phyloP scores from a whole-genome alignment of 176 grass and related monocot species.

The Triticum urartu region DNA sequence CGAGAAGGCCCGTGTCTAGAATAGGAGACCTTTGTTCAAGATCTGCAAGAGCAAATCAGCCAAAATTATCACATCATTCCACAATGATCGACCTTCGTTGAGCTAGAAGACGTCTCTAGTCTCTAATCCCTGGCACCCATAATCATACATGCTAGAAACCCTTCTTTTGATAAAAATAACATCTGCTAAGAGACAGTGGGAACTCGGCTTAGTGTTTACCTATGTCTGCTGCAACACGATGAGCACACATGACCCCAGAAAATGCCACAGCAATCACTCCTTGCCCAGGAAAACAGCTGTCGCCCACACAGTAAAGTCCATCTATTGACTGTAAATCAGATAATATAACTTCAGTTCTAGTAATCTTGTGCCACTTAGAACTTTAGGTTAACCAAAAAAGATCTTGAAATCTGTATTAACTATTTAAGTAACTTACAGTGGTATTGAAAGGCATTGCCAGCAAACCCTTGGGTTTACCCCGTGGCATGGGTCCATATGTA shows the following conservation, averaged over 20 bases:
- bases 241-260: slow-evolving; percentile 96
- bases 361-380: neutral
- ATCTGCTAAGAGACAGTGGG: neutral
- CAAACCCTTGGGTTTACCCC: slow-evolving; percentile 77
- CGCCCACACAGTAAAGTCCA: slow-evolving; percentile 91
- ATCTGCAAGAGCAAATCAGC: slow-evolving; percentile 42
- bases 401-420: slow-evolving; percentile 4
- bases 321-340: slow-evolving; percentile 70
- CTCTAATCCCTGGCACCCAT: neutral
- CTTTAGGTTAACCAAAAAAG: neutral
- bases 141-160: neutral
- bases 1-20: slow-evolving; percentile 78
- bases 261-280: slow-evolving; percentile 94
- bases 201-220: slow-evolving; percentile 40
- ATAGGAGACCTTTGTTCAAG: slow-evolving; percentile 77
- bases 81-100: neutral
- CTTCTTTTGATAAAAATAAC: neutral
- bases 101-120: no score
- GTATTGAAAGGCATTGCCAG: slow-evolving; percentile 96
- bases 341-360: slow-evolving; percentile 1
- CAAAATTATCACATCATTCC: neutral
- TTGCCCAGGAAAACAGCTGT: slow-evolving; percentile 98
- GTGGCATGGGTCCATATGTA: slow-evolving; percentile 95
- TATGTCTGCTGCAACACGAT: slow-evolving; percentile 94
- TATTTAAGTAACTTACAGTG: slow-evolving; percentile 62